Conservation (phyloP, 1,284 basidiomycete genomes). For the Chiua sp. region DNA sequence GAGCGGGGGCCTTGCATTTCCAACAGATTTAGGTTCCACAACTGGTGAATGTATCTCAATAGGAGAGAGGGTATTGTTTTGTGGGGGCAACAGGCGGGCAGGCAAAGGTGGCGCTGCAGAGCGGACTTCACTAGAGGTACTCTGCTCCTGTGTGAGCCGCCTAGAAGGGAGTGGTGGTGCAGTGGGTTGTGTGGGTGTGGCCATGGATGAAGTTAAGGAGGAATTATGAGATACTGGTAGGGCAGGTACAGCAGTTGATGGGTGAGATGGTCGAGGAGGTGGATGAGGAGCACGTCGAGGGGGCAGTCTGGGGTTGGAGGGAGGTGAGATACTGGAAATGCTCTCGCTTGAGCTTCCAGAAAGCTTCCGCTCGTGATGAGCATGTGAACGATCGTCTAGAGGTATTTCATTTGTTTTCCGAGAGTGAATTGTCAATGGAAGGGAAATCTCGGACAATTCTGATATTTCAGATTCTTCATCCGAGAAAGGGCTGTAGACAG, state of each 20-base stretch:
- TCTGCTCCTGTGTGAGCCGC: conserved; percentile 15
- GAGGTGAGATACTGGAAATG: conserved; percentile 9
- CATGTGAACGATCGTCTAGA: not conserved
- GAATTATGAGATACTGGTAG: not conserved
- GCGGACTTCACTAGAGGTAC: conserved; percentile 1
- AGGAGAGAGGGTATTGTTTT: not conserved
- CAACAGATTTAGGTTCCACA: conserved; percentile 53
- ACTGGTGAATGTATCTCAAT: conserved; percentile 20
- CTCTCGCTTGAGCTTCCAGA: conserved; percentile 32
- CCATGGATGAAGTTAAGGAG: not conserved
- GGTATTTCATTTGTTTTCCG: conserved; percentile 4
- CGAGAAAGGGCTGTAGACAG: conserved; percentile 35
- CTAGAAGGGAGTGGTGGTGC: conserved; percentile 36
- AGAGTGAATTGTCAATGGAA: conserved; percentile 7
- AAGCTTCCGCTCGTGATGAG: conserved; percentile 8
- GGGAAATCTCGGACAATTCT: conserved; percentile 23
- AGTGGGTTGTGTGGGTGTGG: conserved; percentile 12
- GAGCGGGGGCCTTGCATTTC: conserved; percentile 48
- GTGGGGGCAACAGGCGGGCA: conserved; percentile 15
- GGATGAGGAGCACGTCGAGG: conserved; percentile 21
- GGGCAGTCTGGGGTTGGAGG: conserved; percentile 26
- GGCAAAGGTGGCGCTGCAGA: conserved; percentile 33
- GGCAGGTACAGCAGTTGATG: conserved; percentile 6
- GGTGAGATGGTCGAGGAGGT: conserved; percentile 28
- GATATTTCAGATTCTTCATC: conserved; percentile 36